Evolutionary conservation across 2,329 filamentous ascomycete genomes (phyloP).

Genomic region (Ceratocystis huliohia): DNA sequence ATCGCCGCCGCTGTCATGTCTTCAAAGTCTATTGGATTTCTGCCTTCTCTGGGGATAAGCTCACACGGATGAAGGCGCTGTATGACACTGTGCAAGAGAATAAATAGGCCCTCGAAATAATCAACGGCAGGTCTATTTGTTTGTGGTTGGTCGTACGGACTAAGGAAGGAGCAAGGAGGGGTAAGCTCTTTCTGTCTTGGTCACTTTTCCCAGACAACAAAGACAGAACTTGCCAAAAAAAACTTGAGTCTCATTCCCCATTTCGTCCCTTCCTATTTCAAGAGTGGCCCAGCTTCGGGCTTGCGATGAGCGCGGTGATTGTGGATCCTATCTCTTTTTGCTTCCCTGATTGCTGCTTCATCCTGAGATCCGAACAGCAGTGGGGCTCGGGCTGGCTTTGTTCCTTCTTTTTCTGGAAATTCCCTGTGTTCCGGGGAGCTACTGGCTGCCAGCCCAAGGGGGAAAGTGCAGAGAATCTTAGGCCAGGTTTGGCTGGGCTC

Average conservation of each 20-base stretch:
- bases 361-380: neutral
- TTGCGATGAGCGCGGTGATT: neutral
- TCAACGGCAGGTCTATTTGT: neutral
- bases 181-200: neutral
- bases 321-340: neutral
- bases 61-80: too few relatives aligned
- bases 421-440: neutral
- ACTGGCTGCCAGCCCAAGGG: neutral
- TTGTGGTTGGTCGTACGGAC: neutral
- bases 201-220: neutral
- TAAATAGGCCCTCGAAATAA: too few relatives aligned
- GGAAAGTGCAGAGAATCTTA: neutral
- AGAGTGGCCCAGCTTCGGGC: neutral
- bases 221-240: neutral
- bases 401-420: neutral
- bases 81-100: too few relatives aligned
- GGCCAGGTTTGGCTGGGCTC: neutral
- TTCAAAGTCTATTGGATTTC: neutral
- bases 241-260: neutral
- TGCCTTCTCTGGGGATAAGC: too few relatives aligned
- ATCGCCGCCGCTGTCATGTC: neutral
- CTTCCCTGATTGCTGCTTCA: neutral
- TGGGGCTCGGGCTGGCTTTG: neutral
- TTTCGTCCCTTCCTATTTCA: neutral
- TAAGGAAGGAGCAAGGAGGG: neutral